Percentiles rank a stretch among this genome's conserved stretches.
phyloP scores from a whole-genome alignment of 257 asterid genomes.

The Ilex aquifolium region DNA sequence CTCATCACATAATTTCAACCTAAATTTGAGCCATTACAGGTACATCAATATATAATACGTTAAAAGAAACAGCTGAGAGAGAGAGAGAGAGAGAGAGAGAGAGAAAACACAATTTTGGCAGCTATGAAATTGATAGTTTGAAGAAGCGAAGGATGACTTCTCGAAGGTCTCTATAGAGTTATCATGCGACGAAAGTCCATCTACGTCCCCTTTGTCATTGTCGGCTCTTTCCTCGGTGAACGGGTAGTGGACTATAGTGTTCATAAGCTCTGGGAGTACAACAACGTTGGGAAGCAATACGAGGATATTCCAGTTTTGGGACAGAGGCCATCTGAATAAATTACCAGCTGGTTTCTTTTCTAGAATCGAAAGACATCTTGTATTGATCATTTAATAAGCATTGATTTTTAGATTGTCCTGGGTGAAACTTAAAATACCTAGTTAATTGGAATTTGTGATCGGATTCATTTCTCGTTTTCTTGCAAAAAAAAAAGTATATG shows the following conservation, averaged over 20 bases:
- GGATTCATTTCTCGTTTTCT: too few relatives aligned
- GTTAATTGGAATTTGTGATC: too few relatives aligned
- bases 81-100: not conserved
- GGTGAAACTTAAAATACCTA: too few relatives aligned
- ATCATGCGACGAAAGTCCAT: conserved; percentile 47
- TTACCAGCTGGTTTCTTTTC: too few relatives aligned
- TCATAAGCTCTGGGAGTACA: conserved; percentile 52
- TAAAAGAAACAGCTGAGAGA: too few relatives aligned
- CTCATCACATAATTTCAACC: too few relatives aligned
- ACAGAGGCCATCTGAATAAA: conserved; percentile 69
- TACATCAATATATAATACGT: too few relatives aligned
- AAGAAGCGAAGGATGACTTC: not conserved
- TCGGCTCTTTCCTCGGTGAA: conserved; percentile 81
- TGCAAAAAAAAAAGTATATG: too few relatives aligned
- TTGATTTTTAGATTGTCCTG: too few relatives aligned
- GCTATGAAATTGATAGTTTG: not conserved
- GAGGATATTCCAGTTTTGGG: conserved; percentile 85
- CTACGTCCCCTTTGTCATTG: conserved; percentile 55
- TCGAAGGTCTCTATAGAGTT: conserved; percentile 69
- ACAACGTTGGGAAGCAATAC: conserved; percentile 74
- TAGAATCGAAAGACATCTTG: too few relatives aligned
- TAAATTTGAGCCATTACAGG: too few relatives aligned
- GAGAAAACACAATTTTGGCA: not conserved
- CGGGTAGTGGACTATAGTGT: conserved; percentile 73
- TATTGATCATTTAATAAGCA: too few relatives aligned